Evolutionary conservation across 768 basidiomycete species (phyloP), one percentile per base, ranked within the genome.

Genomic region (Psilocybe tampanensis): DNA sequence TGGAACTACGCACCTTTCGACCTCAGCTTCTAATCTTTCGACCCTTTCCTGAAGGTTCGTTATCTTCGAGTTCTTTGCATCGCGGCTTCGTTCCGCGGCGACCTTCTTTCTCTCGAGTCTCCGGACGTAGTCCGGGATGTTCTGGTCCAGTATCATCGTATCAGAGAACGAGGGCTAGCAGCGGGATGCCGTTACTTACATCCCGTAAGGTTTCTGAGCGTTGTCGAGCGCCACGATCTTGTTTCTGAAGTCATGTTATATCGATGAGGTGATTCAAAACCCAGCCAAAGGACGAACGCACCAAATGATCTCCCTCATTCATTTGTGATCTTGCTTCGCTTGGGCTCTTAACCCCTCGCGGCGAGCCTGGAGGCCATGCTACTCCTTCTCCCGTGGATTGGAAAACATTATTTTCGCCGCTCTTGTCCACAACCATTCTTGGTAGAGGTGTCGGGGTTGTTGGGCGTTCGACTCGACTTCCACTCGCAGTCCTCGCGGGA

Each of bases 91-190:
- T 19, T 63, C 62, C 41, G 64, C 62, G 1, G 67, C 69, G 9
- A 59, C 34, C 44, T 56, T 57, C 42, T 54, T 58, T 42, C 62
- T 58, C 26, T 68, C 67, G 18, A 70, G 58, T 39, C 66, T 66
- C 15, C 62, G 62, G 15, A 70, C 54, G 22, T 66, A 60, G 1
- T 59, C 62, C 17, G 66, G 59, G 8, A 61, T 15, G 21, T 48
- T 43, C 6, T 24, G 52, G 17, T 64, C 55, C 21, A 43, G 36
- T 5, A 39, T n/a, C 8, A 66, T 21, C 44, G 64, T 56, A 12
- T 44, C 52, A 4, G 55, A 52, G 29, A 48, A 48, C 24, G 8
- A 48, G 6, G n/a, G n/a, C n/a, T n/a, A 18, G 18, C 26, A 48
- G 29, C n/a, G 9, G 47, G 18, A 26, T 0, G 47, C 6, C 26